phyloP scores from a whole-genome alignment of 2,329 filamentous ascomycete species.

The Epichloe gansuensis region DNA sequence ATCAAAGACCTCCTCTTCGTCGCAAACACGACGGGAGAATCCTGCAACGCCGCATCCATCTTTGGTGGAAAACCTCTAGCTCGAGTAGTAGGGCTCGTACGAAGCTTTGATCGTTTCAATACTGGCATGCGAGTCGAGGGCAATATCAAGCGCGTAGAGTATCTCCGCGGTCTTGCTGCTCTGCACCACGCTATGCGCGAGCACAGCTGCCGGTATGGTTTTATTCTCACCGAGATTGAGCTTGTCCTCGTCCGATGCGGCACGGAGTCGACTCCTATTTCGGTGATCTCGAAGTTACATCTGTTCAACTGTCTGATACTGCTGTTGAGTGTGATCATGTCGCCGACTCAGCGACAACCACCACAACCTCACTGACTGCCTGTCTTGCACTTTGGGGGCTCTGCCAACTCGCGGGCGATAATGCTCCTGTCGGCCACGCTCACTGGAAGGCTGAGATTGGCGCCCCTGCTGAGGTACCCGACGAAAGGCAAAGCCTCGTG shows the following conservation, averaged over 20 bases:
- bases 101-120: slow-evolving; percentile 89
- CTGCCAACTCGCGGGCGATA: slow-evolving; percentile 55
- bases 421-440: slow-evolving; percentile 41
- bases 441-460: slow-evolving; percentile 62
- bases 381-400: slow-evolving; percentile 67
- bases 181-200: slow-evolving; percentile 89
- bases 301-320: slow-evolving; percentile 42
- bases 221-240: slow-evolving; percentile 94
- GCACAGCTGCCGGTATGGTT: slow-evolving; percentile 85
- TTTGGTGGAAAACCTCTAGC: slow-evolving; percentile 35
- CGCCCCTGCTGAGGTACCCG: slow-evolving; percentile 60
- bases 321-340: slow-evolving; percentile 19
- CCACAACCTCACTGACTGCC: slow-evolving; percentile 47
- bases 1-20: slow-evolving; percentile 49
- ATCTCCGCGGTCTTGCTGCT: slow-evolving; percentile 75
- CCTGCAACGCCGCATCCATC: slow-evolving; percentile 40
- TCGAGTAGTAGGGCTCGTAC: slow-evolving; percentile 73
- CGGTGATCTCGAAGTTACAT: slow-evolving; percentile 70
- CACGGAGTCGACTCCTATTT: slow-evolving; percentile 59
- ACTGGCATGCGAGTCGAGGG: slow-evolving; percentile 82
- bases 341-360: slow-evolving; percentile 23
- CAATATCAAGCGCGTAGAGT: slow-evolving; percentile 76
- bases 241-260: slow-evolving; percentile 81
- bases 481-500: slow-evolving; percentile 55
- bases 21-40: slow-evolving; percentile 47